Evolutionary conservation across 768 basidiomycete species (phyloP), one percentile per base, ranked within the genome.

Genomic region (Auriscalpium orientale): DNA sequence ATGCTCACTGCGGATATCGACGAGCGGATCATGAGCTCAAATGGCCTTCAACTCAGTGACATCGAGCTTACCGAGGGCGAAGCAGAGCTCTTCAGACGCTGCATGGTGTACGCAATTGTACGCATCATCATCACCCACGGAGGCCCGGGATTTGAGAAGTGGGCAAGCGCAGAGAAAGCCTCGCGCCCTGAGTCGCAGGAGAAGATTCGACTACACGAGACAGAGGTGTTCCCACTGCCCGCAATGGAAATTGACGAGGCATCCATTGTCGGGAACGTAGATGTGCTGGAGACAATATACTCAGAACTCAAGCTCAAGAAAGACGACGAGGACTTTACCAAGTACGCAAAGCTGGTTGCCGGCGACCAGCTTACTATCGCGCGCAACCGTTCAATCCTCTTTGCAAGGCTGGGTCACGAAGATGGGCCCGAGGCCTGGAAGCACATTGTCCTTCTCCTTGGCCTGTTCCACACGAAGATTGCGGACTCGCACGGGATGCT

Each of bases 181-280:
- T 11, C 18, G 1, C 52, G 56, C 18, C 71, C 71, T 0, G 34
- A 38, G 0, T 65, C 68, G 2, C 10, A 51, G 0, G 55, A 69
- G 0, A 62, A 64, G 43, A 73, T 74, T 34, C 55, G 62, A 1
- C 11, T 68, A 0, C 69, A 73, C 56, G 57, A 66, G 38, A 71
- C 72, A 0, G 40, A 58, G 0, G 46, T 71, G 2, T 60, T 67
- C 51, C 71, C 75, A 0, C 51, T 72, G 0, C 67, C 69, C 0
- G 58, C 71, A 0, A 69, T 66, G 70, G 57, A 71, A 4, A 75
- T 76, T 50, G 70, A 76, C 51, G 69, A 76, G 49, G 66, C 67
- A 0, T 64, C 69, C 2, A 73, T 67, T 18, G 48, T 53, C 1
- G 73, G 73, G 4, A 72, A 74, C 57, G 67, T 65, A 0, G 66